These are phyloP conservation scores for Oryza australiensis DNA, from an alignment of 176 grass and related monocot species.

Conservation along the genomic window DNA sequence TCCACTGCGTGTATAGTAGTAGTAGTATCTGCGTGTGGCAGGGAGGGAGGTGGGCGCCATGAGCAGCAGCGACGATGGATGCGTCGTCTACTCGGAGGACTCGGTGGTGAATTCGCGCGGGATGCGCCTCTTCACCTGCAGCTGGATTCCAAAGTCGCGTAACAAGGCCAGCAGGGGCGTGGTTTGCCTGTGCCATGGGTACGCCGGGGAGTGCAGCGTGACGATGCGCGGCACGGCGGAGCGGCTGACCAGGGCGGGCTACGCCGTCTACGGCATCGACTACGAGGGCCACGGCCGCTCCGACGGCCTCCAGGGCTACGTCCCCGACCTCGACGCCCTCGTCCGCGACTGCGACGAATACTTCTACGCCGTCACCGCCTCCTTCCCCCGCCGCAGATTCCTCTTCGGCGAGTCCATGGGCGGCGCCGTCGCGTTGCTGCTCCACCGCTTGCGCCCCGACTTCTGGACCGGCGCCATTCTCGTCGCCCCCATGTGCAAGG, in stretches of 20 bases:
- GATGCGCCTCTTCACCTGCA: constrained; percentile 66
- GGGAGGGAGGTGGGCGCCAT: too few species aligned
- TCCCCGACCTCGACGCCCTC: constrained; percentile 48
- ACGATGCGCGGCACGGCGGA: constrained; percentile 72
- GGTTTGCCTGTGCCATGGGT: constrained; percentile 86
- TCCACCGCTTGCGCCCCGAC: constrained; percentile 43
- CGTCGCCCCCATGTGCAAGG: constrained; percentile 87
- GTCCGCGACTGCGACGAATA: constrained; percentile 49
- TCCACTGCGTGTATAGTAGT: too few species aligned
- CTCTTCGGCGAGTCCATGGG: constrained; percentile 83
- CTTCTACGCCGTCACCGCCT: constrained; percentile 39
- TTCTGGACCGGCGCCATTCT: constrained; percentile 75
- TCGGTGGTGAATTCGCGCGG: constrained; percentile 58
- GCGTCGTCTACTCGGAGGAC: constrained; percentile 41
- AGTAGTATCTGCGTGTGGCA: too few species aligned
- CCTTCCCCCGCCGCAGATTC: constrained; percentile 29
- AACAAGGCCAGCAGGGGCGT: constrained; percentile 37
- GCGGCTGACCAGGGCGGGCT: constrained; percentile 57
- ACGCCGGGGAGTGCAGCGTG: constrained; percentile 84
- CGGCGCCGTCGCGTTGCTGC: constrained; percentile 69
- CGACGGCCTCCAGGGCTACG: constrained; percentile 70
- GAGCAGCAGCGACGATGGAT: too few species aligned
- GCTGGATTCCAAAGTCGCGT: constrained; percentile 43
- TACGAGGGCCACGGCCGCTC: constrained; percentile 80
- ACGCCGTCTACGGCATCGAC: constrained; percentile 70